Percentiles rank a stretch among this genome's conserved stretches.
phyloP scores from a whole-genome alignment of 495 filamentous ascomycete species.

The Hyaloscypha bicolor region DNA sequence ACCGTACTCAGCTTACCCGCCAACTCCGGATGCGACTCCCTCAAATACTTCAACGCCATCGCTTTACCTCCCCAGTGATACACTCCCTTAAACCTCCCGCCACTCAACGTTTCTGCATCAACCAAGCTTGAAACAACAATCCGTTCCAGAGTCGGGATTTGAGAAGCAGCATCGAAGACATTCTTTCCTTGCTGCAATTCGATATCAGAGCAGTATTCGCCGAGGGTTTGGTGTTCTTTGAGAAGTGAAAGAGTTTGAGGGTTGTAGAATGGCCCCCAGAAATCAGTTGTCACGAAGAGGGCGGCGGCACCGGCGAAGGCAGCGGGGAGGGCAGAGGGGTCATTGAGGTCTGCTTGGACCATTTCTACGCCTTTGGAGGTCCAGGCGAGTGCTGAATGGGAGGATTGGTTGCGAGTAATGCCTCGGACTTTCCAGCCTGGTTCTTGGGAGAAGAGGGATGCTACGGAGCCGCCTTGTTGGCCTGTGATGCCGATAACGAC shows the following conservation, averaged over 20 bases:
- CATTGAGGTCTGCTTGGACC: slow-evolving; percentile 47
- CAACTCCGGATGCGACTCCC: slow-evolving; percentile 16
- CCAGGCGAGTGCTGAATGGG: slow-evolving; percentile 39
- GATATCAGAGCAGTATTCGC: slow-evolving; percentile 41
- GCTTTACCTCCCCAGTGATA: slow-evolving; percentile 46
- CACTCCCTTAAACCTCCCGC: slow-evolving; percentile 40
- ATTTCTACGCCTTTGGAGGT: slow-evolving; percentile 48
- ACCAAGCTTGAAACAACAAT: slow-evolving; percentile 43
- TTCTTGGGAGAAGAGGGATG: slow-evolving; percentile 38
- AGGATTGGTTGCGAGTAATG: slow-evolving; percentile 45
- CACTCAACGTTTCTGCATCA: slow-evolving; percentile 36
- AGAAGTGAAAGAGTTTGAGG: slow-evolving; percentile 33
- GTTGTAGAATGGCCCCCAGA: slow-evolving; percentile 41
- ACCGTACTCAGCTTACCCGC: slow-evolving; percentile 18
- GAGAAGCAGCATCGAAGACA: slow-evolving; percentile 50
- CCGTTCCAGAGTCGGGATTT: slow-evolving; percentile 42
- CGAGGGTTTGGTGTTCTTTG: slow-evolving; percentile 36
- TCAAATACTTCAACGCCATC: slow-evolving; percentile 15
- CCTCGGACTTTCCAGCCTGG: slow-evolving; percentile 45
- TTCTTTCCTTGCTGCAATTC: slow-evolving; percentile 53
- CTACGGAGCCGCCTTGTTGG: slow-evolving; percentile 44
- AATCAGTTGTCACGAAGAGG: slow-evolving; percentile 59
- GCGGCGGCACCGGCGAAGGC: slow-evolving; percentile 51
- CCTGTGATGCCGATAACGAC: background rate
- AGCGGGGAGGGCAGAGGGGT: slow-evolving; percentile 40